These are phyloP conservation scores for Globisporangium spinosum DNA, from an alignment of 352 stramenopile genomes.

Conservation along the genomic window DNA sequence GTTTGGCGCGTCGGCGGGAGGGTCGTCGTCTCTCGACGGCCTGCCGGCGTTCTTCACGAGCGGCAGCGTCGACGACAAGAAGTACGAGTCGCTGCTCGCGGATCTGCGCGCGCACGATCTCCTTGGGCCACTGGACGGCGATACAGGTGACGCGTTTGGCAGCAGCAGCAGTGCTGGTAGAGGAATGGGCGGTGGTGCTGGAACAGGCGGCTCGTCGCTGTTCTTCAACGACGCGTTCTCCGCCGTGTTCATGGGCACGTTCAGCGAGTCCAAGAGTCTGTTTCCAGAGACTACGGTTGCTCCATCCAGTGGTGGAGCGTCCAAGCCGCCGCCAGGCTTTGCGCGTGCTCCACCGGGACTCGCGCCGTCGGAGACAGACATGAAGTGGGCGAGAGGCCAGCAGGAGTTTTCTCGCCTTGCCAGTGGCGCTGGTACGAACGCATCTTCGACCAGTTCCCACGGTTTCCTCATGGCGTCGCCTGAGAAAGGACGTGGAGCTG, in stretches of 20 bases:
- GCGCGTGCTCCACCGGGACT: slow-evolving; percentile 47
- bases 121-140: slow-evolving; percentile 55
- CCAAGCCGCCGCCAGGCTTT: slow-evolving; percentile 54
- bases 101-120: slow-evolving; percentile 84
- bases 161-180: slow-evolving; percentile 12
- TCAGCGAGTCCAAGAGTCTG: slow-evolving; percentile 40
- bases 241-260: slow-evolving; percentile 78
- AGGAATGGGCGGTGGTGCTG: slow-evolving; percentile 14
- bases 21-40: slow-evolving; percentile 35
- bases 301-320: slow-evolving; percentile 7
- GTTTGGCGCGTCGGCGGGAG: background rate
- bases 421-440: background rate
- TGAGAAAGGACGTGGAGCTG: slow-evolving; percentile 17
- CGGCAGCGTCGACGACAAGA: slow-evolving; percentile 77
- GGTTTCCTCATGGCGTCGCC: slow-evolving; percentile 1
- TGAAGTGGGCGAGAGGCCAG: slow-evolving; percentile 79
- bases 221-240: slow-evolving; percentile 88
- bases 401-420: slow-evolving; percentile 60
- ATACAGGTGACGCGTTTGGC: slow-evolving; percentile 12
- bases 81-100: slow-evolving; percentile 84
- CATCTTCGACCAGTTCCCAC: background rate
- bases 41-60: slow-evolving; percentile 80
- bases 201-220: slow-evolving; percentile 50
- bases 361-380: slow-evolving; percentile 53
- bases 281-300: background rate